Evolutionary conservation across 371 early-diverging fungal genomes (phyloP), one percentile per base, ranked within the genome.

Genomic region (Amoeboaphelidium protococcarum): DNA sequence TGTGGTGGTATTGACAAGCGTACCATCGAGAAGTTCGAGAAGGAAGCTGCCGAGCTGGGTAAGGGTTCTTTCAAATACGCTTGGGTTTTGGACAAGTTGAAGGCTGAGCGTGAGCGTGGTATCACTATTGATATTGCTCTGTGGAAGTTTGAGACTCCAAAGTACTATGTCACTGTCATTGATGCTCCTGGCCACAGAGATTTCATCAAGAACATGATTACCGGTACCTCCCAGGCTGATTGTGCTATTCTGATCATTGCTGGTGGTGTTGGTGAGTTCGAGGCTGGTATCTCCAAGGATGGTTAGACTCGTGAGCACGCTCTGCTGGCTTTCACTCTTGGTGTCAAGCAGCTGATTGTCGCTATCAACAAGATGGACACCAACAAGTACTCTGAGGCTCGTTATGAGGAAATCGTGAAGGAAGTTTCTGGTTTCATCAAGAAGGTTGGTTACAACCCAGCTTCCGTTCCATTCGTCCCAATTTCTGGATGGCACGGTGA

Each of bases 231-330:
- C 61, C 73, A 71, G 80, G 98, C 79, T 52, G 92, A 91, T 62
- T 81, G 82, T 62, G 97, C 88, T 62, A 76, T 98, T 58, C 76
- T 98, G 53, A 84, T 96, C 55, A 81, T 96, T 65, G 85, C 88
- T 61, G 84, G 82, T 56, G 78, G 78, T 65, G 69, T 64, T 54
- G 91, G 89, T 73, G 97, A 95, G 71, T 96, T 96, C 79, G 88
- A 90, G 69, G 84, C 91, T 65, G 96, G 92, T 83, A 87, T 88
- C 64, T 84, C 85, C 76, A 85, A 86, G 76, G 87, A 86, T 62
- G 99, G 99, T 56, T 96, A 95, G 71, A 97, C 98, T 68, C 88
- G 95, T 73, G 95, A 97, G 74, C 99, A 97, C 81, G 89, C 96
- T 55, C 77, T 90, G 57, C 78, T 99, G 47, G 88, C 92, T 52